Percentiles rank a stretch among this genome's conserved stretches.
Conservation (phyloP, 163 green algal species). For the Scenedesmus sp. region DNA sequence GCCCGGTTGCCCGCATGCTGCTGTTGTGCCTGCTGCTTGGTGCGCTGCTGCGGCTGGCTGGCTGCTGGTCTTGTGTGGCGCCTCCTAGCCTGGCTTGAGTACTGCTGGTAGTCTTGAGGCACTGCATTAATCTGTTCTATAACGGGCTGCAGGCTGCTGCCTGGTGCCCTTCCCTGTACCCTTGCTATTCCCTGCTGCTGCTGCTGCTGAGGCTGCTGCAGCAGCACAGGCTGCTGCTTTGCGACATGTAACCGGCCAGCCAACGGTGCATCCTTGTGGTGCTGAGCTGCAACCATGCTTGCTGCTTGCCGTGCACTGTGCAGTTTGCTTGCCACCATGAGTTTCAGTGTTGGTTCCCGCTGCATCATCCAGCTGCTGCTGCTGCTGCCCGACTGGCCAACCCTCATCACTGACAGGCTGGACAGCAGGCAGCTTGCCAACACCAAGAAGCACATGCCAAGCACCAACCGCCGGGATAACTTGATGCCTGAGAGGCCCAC, state of each 20-base stretch:
- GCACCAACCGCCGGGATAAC: neutral
- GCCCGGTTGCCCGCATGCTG: neutral
- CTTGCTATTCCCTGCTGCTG: neutral
- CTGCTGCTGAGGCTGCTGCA: no score
- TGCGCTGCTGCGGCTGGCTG: no score
- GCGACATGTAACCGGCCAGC: neutral
- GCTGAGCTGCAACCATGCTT: neutral
- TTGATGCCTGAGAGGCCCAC: neutral
- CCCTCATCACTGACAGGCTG: neutral
- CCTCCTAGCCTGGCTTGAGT: neutral
- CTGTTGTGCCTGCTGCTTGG: neutral
- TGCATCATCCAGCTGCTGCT: conserved; percentile 22
- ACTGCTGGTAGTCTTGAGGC: conserved; percentile 6
- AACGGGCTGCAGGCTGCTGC: neutral
- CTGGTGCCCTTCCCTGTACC: neutral
- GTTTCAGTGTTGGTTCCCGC: neutral
- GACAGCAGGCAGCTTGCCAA: neutral
- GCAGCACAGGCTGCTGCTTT: neutral
- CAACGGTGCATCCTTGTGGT: neutral
- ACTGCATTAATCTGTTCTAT: neutral
- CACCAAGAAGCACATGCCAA: neutral
- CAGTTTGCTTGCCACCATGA: neutral
- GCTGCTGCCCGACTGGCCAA: neutral
- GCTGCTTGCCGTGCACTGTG: neutral
- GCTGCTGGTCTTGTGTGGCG: neutral